Conservation (phyloP, 345 rosid genomes). For the Pistacia integerrima region DNA sequence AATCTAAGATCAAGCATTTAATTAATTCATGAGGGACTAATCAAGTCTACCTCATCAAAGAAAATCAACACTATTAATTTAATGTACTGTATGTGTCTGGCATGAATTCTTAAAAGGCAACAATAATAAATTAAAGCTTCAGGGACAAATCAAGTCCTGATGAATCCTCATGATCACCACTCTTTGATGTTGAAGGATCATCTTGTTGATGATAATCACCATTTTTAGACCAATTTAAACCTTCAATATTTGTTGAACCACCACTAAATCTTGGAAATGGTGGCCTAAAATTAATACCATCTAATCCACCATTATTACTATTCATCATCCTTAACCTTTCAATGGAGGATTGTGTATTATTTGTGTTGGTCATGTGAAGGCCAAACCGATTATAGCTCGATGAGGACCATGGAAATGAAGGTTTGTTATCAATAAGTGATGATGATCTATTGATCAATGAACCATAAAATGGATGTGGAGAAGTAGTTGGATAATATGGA, state of each 20-base stretch:
- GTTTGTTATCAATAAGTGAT: conserved; percentile 1
- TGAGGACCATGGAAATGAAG: conserved; percentile 22
- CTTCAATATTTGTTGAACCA: too few species aligned
- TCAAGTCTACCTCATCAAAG: too few species aligned
- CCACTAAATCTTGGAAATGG: not conserved
- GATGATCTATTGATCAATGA: conserved; percentile 23
- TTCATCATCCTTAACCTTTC: not conserved
- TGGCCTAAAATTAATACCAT: not conserved
- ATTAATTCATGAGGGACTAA: too few species aligned
- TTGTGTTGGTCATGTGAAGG: not conserved
- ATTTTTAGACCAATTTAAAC: too few species aligned
- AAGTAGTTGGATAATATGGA: conserved; percentile 17
- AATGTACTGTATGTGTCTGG: too few species aligned
- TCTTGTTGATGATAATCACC: not conserved
- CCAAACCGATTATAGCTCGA: conserved; percentile 1
- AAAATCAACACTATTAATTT: too few species aligned
- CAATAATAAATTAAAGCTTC: conserved; percentile 1
- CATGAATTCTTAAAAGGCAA: too few species aligned
- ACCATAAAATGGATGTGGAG: conserved; percentile 18
- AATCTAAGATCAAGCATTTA: too few species aligned
- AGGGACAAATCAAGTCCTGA: conserved; percentile 7
- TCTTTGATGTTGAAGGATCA: not conserved
- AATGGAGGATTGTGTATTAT: not conserved
- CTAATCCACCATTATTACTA: too few species aligned
- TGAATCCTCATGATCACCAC: not conserved